Conservation (phyloP, 352 stramenopile species). For the Aphanomyces astaci region DNA sequence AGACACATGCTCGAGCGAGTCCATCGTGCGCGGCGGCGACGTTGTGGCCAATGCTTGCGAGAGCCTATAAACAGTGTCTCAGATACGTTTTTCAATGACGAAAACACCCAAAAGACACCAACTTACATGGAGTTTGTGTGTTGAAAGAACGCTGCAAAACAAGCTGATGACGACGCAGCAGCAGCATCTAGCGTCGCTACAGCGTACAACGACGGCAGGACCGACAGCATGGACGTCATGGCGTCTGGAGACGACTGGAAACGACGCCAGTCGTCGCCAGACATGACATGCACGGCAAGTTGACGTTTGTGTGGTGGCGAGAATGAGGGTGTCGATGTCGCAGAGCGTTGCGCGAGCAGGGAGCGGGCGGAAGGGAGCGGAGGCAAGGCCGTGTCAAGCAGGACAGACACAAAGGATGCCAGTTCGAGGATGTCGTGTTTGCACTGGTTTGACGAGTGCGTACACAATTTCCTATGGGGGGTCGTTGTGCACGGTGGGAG, state of each 20-base stretch:
- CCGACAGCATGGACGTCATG: not conserved
- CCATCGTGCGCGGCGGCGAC: not conserved
- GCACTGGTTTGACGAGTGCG: not conserved
- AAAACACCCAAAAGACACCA: no score
- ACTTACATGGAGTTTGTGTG: not conserved
- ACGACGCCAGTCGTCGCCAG: not conserved
- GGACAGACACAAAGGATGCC: not conserved
- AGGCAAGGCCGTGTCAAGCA: not conserved
- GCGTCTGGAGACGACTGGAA: not conserved
- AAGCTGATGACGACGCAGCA: not conserved
- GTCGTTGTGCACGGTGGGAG: no score
- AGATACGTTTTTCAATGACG: no score
- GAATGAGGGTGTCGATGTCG: no score
- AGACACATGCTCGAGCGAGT: not conserved
- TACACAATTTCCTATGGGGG: not conserved
- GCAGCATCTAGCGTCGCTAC: not conserved
- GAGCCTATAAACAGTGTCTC: no score
- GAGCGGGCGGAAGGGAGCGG: not conserved
- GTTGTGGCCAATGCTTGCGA: no score
- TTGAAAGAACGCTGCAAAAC: not conserved
- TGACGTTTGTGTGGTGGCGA: no score
- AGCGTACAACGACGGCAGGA: constrained; percentile 15
- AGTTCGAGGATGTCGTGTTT: constrained; percentile 15
- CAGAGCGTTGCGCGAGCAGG: no score
- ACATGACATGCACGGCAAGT: not conserved